Conservation (phyloP, 2,329 filamentous ascomycete species). For the Hymenoscyphus scutula region DNA sequence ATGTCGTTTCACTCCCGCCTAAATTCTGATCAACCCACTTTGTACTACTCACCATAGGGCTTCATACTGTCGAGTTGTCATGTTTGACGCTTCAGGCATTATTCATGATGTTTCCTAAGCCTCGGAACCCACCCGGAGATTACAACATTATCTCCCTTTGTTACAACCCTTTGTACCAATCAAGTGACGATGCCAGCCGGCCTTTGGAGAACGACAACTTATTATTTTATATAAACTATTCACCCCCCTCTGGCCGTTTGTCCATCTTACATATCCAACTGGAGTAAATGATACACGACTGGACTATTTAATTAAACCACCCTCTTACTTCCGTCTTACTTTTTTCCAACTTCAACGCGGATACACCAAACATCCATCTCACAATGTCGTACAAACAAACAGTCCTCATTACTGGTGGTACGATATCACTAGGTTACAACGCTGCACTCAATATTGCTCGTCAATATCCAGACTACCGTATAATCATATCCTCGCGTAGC, state of each 20-base stretch:
- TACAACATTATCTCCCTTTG: background rate
- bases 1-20: too few species aligned
- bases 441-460: conserved; percentile 42
- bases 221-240: background rate
- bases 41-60: too few species aligned
- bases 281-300: background rate
- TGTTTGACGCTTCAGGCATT: background rate
- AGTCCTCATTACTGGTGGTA: conserved; percentile 48
- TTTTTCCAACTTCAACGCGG: background rate
- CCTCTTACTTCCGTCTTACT: background rate
- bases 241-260: background rate
- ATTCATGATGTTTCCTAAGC: background rate
- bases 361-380: background rate
- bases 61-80: background rate
- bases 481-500: conserved; percentile 45
- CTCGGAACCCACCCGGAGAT: background rate
- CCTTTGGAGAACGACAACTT: background rate
- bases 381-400: conserved; percentile 27
- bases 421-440: conserved; percentile 44
- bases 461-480: conserved; percentile 40
- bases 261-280: background rate
- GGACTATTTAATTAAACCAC: background rate
- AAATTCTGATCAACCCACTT: too few species aligned
- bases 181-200: background rate
- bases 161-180: background rate